phyloP scores from a whole-genome alignment of 345 rosid species.

The Eucalyptus marginata region DNA sequence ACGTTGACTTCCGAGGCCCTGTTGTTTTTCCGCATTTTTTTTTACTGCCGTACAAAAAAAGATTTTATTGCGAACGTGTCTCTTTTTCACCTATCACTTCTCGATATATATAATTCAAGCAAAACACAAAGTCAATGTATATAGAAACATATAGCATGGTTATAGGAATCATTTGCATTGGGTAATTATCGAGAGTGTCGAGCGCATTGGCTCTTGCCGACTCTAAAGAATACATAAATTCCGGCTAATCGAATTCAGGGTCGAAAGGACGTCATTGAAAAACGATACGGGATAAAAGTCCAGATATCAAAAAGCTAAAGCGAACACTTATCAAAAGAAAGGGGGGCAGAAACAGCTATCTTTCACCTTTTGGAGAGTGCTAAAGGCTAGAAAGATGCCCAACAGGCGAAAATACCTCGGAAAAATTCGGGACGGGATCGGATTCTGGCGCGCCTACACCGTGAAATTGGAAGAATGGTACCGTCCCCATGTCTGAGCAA shows the following conservation, averaged over 20 bases:
- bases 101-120: not conserved
- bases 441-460: not conserved
- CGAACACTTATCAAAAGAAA: not conserved
- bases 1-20: fast-evolving
- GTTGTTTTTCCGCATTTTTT: not conserved
- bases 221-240: not conserved
- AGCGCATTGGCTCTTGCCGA: not conserved
- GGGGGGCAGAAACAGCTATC: too few relatives aligned
- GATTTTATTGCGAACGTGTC: too few relatives aligned
- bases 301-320: not conserved
- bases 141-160: not conserved
- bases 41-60: too few relatives aligned
- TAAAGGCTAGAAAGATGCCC: not conserved
- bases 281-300: not conserved
- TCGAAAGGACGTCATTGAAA: not conserved
- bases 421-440: not conserved
- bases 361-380: not conserved
- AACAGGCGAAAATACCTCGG: not conserved
- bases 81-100: not conserved
- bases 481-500: not conserved
- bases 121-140: not conserved
- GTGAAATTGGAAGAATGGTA: not conserved
- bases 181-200: not conserved
- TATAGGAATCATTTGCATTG: not conserved
- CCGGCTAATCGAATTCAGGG: not conserved